phyloP scores from a whole-genome alignment of 495 filamentous ascomycete species.

The Podospora pseudoanserina region DNA sequence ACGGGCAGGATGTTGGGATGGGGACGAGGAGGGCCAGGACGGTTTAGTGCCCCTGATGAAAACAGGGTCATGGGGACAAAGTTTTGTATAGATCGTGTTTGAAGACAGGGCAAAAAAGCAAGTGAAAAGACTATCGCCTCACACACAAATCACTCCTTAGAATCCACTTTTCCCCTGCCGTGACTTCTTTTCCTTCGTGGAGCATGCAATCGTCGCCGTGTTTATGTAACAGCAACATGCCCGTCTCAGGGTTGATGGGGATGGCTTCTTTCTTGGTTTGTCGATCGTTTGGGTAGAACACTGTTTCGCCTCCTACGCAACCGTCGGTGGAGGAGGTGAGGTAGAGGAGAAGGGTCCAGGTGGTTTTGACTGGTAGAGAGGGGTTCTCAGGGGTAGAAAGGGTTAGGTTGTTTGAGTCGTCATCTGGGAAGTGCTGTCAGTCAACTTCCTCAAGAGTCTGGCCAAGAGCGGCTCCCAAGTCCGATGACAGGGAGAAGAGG shows the following conservation, averaged over 20 bases:
- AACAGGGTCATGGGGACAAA: no score
- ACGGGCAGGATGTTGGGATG: background rate
- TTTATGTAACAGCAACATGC: constrained; percentile 80
- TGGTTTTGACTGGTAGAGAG: constrained; percentile 65
- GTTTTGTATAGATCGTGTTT: no score
- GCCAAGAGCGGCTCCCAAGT: no score
- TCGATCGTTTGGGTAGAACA: constrained; percentile 79
- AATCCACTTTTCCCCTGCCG: constrained; percentile 86
- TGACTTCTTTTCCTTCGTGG: constrained; percentile 81
- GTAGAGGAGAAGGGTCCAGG: constrained; percentile 90
- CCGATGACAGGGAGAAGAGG: background rate
- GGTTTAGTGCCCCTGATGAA: background rate
- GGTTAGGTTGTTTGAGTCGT: constrained; percentile 69
- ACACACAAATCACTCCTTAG: constrained; percentile 85
- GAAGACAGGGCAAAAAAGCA: no score
- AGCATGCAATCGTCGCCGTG: constrained; percentile 88
- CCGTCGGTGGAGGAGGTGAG: constrained; percentile 57
- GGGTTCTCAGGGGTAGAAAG: constrained; percentile 40
- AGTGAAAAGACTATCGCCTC: constrained; percentile 12
- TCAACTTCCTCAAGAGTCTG: no score
- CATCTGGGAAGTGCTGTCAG: constrained; percentile 48
- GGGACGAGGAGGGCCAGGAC: background rate
- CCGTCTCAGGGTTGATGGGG: constrained; percentile 68
- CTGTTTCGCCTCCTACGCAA: constrained; percentile 73
- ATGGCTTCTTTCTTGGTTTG: constrained; percentile 56